phyloP scores from a whole-genome alignment of 768 basidiomycete species.

The Rickenella mellea region DNA sequence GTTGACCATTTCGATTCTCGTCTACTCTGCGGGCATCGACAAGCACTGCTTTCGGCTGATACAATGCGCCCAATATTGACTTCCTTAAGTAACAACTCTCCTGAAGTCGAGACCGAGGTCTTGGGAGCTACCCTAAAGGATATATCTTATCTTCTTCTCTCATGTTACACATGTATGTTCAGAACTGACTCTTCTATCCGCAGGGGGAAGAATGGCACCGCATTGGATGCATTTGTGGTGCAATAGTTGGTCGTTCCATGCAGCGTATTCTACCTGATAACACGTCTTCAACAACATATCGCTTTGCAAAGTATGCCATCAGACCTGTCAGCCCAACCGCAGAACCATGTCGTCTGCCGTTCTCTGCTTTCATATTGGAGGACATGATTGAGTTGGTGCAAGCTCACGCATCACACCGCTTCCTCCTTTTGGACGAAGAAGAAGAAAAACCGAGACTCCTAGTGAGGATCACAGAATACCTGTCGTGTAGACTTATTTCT shows the following conservation, averaged over 20 bases:
- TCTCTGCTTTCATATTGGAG: constrained; percentile 84
- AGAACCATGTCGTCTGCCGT: constrained; percentile 41
- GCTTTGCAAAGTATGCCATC: constrained; percentile 79
- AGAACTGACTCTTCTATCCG: constrained; percentile 11
- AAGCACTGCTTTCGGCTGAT: constrained; percentile 69
- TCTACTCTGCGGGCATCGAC: constrained; percentile 19
- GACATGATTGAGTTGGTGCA: constrained; percentile 89
- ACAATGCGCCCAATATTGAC: constrained; percentile 84
- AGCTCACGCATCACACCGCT: constrained; percentile 90
- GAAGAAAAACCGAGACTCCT: constrained; percentile 70
- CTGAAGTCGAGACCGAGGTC: constrained; percentile 55
- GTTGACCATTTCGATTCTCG: constrained; percentile 12
- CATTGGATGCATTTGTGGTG: constrained; percentile 77
- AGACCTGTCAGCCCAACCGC: constrained; percentile 52
- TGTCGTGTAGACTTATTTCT: background rate
- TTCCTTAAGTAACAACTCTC: constrained; percentile 71
- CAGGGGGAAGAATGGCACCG: constrained; percentile 60
- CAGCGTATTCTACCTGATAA: constrained; percentile 28
- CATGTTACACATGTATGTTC: constrained; percentile 6
- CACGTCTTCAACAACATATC: constrained; percentile 36
- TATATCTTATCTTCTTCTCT: constrained; percentile 38
- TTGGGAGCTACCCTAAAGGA: constrained; percentile 85
- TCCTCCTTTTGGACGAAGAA: constrained; percentile 82
- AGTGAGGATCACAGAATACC: constrained; percentile 33
- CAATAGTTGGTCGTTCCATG: constrained; percentile 64